Base-by-base conservation (phyloP, 495 filamentous ascomycete genomes). In the Sphaerosporella brunnea region DNA sequence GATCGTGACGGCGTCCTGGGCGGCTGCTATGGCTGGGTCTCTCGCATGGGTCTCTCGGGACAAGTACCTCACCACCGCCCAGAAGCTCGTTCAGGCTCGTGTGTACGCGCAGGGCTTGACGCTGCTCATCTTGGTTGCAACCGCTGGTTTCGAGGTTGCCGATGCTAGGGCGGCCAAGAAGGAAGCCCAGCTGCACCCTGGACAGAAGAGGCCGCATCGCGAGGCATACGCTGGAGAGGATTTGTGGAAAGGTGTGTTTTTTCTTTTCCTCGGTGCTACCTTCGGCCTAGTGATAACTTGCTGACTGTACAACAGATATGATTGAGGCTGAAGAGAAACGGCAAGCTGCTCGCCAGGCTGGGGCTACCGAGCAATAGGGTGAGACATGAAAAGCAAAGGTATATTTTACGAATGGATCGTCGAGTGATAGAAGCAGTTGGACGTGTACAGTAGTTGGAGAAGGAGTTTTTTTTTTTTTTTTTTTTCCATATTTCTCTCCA, bases 81-180 rank as follows among this genome's bases (percentile, higher is more conserved):
- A 97, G 73, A 97, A 97, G 70, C 68, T 97, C 21, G 90, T 97
- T 16, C 90, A 97, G 71, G 92, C 92, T 8, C 77, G 90, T 70
- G 80, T 97, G 51, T 96, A 96, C 66, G 90, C 90, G n/a, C 90
- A 97, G 68, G 86, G 85, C 13, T 66, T 94, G 56, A 95, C 90
- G 40, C 66, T 97, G 15, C 82, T 81, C 59, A 84, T 96, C 44
- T 66, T 97, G 50, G 68, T 93, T 56, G 84, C 83, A 24, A 82
- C 76, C 48, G 88, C 92, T 32, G 84, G 75, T 15, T 81, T 96
- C 59, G 90, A 97, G 77, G 79, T 86, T 23, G 73, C 72, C 4
- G 90, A 97, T 63, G 79, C 81, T 47, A 73, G 70, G 51, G 72
- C 70, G 53, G 84, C 80, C 15, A 73, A 73, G 59, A 86, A 87